Conservation (phyloP, 176 grass and related monocot species). For the Phyllostachys edulis region DNA sequence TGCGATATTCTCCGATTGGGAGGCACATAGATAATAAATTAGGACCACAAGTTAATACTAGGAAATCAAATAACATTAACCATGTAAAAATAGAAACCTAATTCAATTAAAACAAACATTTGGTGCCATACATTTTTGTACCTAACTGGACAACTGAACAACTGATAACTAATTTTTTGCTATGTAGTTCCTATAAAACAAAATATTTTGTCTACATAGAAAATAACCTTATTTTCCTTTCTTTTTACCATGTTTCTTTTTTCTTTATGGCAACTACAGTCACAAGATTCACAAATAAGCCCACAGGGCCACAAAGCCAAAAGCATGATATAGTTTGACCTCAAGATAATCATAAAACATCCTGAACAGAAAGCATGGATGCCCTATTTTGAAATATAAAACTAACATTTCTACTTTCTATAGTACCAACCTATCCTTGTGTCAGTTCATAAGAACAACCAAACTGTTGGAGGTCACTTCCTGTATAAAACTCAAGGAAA, state of each 20-base stretch:
- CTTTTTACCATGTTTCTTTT: not conserved
- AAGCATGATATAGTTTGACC: not conserved
- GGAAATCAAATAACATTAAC: no score
- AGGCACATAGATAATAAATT: no score
- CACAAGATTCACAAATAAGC: conserved; percentile 4
- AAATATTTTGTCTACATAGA: not conserved
- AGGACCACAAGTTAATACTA: no score
- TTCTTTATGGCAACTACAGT: not conserved
- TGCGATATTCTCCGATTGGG: no score
- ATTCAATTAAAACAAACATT: not conserved
- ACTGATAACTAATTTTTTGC: not conserved
- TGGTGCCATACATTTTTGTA: not conserved
- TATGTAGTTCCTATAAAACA: not conserved
- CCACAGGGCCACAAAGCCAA: not conserved
- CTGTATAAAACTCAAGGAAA: not conserved
- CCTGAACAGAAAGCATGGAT: not conserved
- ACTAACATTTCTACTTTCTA: not conserved
- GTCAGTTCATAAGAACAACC: not conserved
- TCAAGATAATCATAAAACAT: not conserved
- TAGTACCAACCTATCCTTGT: not conserved
- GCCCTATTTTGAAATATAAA: not conserved
- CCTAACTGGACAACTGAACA: not conserved
- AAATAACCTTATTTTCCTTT: not conserved
- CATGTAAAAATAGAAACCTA: no score
- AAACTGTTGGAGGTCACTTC: not conserved